Base-by-base conservation (phyloP, 495 filamentous ascomycete species). In the Hamigera avellanea region DNA sequence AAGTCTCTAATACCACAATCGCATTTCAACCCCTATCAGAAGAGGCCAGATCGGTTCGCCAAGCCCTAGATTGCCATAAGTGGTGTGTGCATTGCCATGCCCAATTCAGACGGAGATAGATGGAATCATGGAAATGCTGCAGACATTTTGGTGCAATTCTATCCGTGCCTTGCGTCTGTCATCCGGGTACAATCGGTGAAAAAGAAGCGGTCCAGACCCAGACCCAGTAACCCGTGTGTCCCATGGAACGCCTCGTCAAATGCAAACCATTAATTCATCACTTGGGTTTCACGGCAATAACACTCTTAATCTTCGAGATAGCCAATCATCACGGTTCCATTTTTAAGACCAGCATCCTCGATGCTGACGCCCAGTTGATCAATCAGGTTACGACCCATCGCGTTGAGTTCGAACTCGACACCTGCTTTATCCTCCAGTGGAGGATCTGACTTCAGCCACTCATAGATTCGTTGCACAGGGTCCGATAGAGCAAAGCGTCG, bases 251-350 rank as follows among this genome's bases (percentile, higher is more conserved):
- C 28, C 28, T 26, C 25, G 7, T 26, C 25, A 26, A 26, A 26
- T 26, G 25, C 25, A 26, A 7, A 26, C 25, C 7, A 26, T 7
- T 26, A 12, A 12, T 26, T 26, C 12, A 26, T 26, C 25, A 26
- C n/a, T n/a, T 26, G 25, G 7, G 25, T 26, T 26, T 26, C 25
- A 26, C 25, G 7, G 25, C 25, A 7, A 26, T 26, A 26, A 26
- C 7, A 30, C 7, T 16, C 33, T 49, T 67, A 80, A 10, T 79
- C 76, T 50, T 83, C 79, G 35, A 85, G 53, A 48, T 80, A 93
- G 52, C 93, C 91, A 26, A 98, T 78, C 81, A 93, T 95, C 25
- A 98, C 78, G 0, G 83, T 93, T 10, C 78, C 86, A 47, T 89
- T 89, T 62, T 83, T 88, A 43, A 98, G 54, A 1, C 91, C 86